These are phyloP conservation scores for Betula pendula DNA, from an alignment of 306 rosid species.

Conservation along the genomic window DNA sequence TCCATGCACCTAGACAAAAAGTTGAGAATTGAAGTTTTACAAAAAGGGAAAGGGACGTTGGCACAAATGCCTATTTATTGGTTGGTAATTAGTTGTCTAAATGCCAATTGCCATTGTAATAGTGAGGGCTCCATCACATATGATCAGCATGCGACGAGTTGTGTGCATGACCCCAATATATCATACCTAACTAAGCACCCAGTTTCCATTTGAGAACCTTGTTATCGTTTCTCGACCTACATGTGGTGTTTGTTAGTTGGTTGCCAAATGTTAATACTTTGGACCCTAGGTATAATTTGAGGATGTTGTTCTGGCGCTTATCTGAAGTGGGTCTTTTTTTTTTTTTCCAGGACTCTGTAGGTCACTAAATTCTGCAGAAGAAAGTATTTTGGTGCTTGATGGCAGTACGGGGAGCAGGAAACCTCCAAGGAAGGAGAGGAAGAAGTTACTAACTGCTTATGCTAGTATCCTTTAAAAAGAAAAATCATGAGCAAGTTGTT, in stretches of 20 bases:
- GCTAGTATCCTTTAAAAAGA: constrained; percentile 67
- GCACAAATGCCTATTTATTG: neutral
- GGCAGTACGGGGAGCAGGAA: constrained; percentile 57
- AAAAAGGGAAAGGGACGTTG: neutral
- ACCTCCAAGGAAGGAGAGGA: constrained; percentile 76
- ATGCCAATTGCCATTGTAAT: neutral
- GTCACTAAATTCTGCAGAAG: constrained; percentile 51
- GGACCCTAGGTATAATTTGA: constrained; percentile 11
- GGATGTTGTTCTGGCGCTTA: constrained; percentile 28
- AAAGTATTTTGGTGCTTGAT: constrained; percentile 51
- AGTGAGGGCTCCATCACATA: neutral
- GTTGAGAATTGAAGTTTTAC: neutral
- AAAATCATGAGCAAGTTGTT: constrained; percentile 19
- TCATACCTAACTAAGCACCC: neutral
- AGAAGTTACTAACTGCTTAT: constrained; percentile 54
- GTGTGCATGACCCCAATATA: neutral
- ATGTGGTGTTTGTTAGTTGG: neutral
- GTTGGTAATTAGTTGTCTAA: neutral
- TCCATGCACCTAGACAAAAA: neutral
- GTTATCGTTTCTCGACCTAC: neutral
- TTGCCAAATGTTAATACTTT: constrained; percentile 2
- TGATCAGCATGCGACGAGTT: neutral
- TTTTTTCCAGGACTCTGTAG: constrained; percentile 72
- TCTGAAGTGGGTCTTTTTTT: constrained; percentile 26
- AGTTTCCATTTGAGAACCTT: neutral